These are phyloP conservation scores for Cryptosporidium parvum DNA, from an alignment of 169 alveolate genomes.

Conservation along the genomic window DNA sequence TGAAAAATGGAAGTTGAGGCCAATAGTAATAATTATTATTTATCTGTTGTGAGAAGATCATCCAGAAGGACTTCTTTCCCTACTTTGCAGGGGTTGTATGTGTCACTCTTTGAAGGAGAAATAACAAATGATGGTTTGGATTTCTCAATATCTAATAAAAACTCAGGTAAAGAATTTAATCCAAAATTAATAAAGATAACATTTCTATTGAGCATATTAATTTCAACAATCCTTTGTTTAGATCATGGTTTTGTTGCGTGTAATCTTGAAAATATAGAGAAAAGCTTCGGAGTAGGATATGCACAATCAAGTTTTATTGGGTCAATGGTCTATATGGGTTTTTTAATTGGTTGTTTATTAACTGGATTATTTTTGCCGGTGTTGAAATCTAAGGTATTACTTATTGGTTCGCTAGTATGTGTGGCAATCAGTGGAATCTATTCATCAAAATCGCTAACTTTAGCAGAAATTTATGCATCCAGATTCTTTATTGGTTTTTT, in stretches of 20 bases:
- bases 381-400: slow-evolving; percentile 39
- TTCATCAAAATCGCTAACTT: slow-evolving; percentile 29
- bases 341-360: slow-evolving; percentile 51
- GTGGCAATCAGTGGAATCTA: slow-evolving; percentile 23
- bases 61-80: slow-evolving; percentile 74
- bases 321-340: slow-evolving; percentile 72
- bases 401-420: slow-evolving; percentile 14
- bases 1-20: slow-evolving; percentile 4
- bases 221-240: slow-evolving; percentile 56
- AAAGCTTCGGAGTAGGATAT: slow-evolving; percentile 61
- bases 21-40: background rate
- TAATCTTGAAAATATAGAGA: slow-evolving; percentile 53
- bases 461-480: slow-evolving; percentile 64
- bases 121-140: slow-evolving; percentile 30
- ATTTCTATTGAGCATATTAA: slow-evolving; percentile 10
- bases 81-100: slow-evolving; percentile 68
- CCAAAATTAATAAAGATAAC: slow-evolving; percentile 17
- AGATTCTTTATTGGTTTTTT: slow-evolving; percentile 71
- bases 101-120: slow-evolving; percentile 61
- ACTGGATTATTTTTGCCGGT: slow-evolving; percentile 71
- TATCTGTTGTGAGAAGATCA: slow-evolving; percentile 64
- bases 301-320: slow-evolving; percentile 73
- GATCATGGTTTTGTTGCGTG: slow-evolving; percentile 74
- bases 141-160: background rate
- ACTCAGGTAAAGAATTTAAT: background rate